Evolutionary conservation across 108 stramenopile species (phyloP).

Genomic region (Craspedostauros australis): DNA sequence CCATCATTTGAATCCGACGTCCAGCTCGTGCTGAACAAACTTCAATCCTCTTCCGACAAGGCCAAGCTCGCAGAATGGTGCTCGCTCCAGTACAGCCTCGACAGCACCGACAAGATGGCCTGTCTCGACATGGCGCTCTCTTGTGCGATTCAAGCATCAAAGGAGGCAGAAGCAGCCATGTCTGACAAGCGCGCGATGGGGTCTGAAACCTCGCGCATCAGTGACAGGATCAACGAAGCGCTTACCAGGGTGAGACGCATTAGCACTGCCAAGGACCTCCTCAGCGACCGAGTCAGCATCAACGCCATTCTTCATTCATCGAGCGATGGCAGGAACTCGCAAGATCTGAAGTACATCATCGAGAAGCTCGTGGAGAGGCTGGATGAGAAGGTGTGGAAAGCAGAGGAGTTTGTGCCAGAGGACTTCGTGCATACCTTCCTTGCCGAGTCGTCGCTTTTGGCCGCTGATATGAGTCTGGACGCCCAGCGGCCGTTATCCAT

Average conservation of each 20-base stretch:
- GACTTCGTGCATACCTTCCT: constrained; percentile 57
- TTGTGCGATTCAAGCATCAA: constrained; percentile 65
- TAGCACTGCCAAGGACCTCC: constrained; percentile 43
- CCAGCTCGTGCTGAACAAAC: constrained; percentile 46
- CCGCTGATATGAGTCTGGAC: constrained; percentile 47
- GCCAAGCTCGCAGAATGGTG: constrained; percentile 80
- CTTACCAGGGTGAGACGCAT: constrained; percentile 59
- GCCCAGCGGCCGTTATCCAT: constrained; percentile 35
- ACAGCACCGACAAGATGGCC: constrained; percentile 41
- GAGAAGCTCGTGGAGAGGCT: constrained; percentile 19
- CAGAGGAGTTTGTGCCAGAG: constrained; percentile 40
- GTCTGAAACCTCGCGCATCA: no score
- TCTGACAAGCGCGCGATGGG: neutral
- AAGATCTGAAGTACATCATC: no score
- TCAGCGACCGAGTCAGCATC: constrained; percentile 58
- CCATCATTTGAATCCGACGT: constrained; percentile 62
- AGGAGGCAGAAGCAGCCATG: constrained; percentile 39
- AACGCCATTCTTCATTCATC: constrained; percentile 36
- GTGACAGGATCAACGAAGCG: no score
- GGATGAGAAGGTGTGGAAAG: constrained; percentile 24
- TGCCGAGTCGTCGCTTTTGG: constrained; percentile 49
- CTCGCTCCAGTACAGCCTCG: constrained; percentile 38
- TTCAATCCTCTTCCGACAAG: constrained; percentile 42
- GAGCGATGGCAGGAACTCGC: no score
- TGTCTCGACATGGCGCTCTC: constrained; percentile 63